phyloP scores from a whole-genome alignment of 225 moss, liverwort and hornwort genomes.

The Pleurozium schreberi region DNA sequence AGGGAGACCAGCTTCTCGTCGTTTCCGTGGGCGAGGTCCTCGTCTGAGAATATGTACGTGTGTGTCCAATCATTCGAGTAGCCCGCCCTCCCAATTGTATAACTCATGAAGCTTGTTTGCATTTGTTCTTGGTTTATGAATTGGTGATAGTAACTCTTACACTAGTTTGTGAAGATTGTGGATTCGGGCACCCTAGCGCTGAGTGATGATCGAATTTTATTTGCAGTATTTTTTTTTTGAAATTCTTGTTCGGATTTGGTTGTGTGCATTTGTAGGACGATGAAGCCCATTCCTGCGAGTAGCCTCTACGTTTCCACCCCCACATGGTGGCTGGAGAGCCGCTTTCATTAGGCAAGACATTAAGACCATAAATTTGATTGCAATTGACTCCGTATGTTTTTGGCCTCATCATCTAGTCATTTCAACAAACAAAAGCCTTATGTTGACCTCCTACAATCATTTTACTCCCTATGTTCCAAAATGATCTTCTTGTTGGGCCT shows the following conservation, averaged over 20 bases:
- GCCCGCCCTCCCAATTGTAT: background rate
- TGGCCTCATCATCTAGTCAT: background rate
- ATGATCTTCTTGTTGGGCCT: no score
- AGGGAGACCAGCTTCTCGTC: constrained; percentile 6
- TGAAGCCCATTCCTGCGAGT: constrained; percentile 48
- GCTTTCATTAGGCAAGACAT: constrained; percentile 39
- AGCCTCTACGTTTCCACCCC: constrained; percentile 70
- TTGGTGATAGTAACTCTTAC: background rate
- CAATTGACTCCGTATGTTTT: background rate
- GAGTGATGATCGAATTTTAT: background rate
- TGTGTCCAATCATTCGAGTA: background rate
- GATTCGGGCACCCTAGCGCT: background rate
- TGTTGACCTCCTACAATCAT: background rate
- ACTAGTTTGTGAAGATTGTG: background rate
- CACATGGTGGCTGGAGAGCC: constrained; percentile 96
- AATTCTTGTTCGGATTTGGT: background rate
- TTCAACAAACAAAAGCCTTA: background rate
- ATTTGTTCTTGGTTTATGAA: background rate
- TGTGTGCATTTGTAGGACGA: constrained; percentile 35
- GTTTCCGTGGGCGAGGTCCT: background rate
- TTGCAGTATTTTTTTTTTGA: background rate
- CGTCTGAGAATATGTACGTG: constrained; percentile 22
- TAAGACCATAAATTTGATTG: background rate
- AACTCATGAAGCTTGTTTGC: background rate
- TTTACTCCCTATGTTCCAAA: no score